Evolutionary conservation across 2,329 filamentous ascomycete species (phyloP), one percentile per base, ranked within the genome.

Genomic region (Teratosphaeria pseudoeucalypti): DNA sequence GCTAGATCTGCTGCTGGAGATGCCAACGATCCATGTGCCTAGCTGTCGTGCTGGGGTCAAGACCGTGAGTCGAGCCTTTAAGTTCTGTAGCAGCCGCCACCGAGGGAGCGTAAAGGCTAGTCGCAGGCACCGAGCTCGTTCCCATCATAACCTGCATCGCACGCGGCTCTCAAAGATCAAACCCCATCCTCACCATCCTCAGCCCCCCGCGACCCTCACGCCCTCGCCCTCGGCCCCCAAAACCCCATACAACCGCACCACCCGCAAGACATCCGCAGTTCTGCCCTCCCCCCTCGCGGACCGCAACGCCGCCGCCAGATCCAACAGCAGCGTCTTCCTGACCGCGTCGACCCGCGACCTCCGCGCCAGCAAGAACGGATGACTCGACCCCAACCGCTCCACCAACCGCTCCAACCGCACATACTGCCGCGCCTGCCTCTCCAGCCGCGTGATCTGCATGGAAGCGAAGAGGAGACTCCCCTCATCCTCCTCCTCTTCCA

Each of bases 331-430:
- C 0, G 84, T 86, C 59, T 83, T 83, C 61, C 81, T 79, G 27
- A 88, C 77, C 65, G 81, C 81, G 43, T 76, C 70, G 58, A 88
- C 71, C 56, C 86, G 76, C 5, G 77, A 72, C 63, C 81, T 74
- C 66, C 87, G 84, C 16, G 78, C 77, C 39, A 77, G 69, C 16
- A 89, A 69, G 65, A 89, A 89, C 1, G 86, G 85, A 74, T 89
- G 85, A 4, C 78, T 74, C 4, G 76, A 70, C 2, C 81, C 82
- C 58, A 86, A 72, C 9, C 75, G 75, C 32, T 77, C 74, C 26
- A 79, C 74, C 54, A 84, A 68, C 34, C 78, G 75, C 57, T 75
- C 79, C 54, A 88, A 73, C 61, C 83, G 77, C 16, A 82, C 73
- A 68, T 82, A 88, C 62, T 84, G 80, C 62, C 80, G 73, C 23